Percentiles rank a stretch among this genome's conserved stretches.
phyloP scores from a whole-genome alignment of 2,329 filamentous ascomycete species.

The Colletotrichum destructivum region DNA sequence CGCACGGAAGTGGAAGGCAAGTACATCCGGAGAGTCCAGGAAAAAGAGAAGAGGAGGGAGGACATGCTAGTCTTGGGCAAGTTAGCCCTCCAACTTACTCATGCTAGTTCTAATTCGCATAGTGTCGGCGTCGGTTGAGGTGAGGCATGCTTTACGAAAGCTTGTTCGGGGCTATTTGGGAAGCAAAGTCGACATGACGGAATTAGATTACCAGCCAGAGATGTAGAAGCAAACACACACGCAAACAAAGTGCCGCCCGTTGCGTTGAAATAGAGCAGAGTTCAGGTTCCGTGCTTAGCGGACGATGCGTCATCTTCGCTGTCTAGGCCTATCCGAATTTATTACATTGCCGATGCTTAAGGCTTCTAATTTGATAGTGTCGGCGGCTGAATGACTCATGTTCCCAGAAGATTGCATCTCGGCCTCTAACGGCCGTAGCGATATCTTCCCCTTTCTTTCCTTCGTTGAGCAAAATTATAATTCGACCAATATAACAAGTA shows the following conservation, averaged over 20 bases:
- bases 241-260: not conserved
- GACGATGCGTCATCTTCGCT: not conserved
- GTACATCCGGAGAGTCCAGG: constrained; percentile 29
- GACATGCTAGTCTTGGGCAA: constrained; percentile 24
- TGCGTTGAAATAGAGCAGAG: not conserved
- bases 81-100: not conserved
- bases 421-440: no score
- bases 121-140: constrained; percentile 5
- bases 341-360: not conserved
- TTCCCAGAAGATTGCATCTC: no score
- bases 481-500: no score
- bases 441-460: no score
- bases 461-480: no score
- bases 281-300: not conserved
- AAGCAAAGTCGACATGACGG: constrained; percentile 14
- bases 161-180: constrained; percentile 15
- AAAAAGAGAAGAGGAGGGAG: constrained; percentile 20
- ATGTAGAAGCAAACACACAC: not conserved
- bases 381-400: no score
- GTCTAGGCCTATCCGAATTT: not conserved
- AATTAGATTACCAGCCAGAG: constrained; percentile 15
- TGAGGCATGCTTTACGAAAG: constrained; percentile 14
- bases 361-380: no score
- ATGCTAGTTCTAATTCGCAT: constrained; percentile 4
- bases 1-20: constrained; percentile 23